Percentiles rank a stretch among this genome's conserved stretches.
phyloP scores from a whole-genome alignment of 2,329 filamentous ascomycete species.

The Coniella lustricola region DNA sequence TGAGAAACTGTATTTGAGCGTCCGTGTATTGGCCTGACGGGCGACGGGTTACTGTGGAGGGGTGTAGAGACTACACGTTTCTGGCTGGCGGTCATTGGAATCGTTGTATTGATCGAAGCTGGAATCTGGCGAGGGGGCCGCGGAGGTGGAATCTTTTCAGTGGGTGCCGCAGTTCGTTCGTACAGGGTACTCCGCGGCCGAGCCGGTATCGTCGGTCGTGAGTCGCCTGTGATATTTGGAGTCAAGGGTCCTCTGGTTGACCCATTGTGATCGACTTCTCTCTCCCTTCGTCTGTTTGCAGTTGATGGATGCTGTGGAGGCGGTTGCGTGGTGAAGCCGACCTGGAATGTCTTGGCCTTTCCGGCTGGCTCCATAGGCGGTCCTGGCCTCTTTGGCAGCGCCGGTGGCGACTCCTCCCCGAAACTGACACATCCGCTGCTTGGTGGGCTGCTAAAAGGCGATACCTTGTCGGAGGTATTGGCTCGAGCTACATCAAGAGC shows the following conservation, averaged over 20 bases:
- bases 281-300: slow-evolving; percentile 36
- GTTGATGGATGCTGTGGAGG: slow-evolving; percentile 44
- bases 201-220: slow-evolving; percentile 41
- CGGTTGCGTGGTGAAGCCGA: slow-evolving; percentile 38
- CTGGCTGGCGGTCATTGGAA: slow-evolving; percentile 19
- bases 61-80: slow-evolving; percentile 42
- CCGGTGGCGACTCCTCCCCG: slow-evolving; percentile 42
- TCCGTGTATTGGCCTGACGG: slow-evolving; percentile 35
- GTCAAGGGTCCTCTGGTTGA: slow-evolving; percentile 29
- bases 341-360: slow-evolving; percentile 28
- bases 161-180: slow-evolving; percentile 22
- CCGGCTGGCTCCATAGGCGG: slow-evolving; percentile 33
- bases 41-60: slow-evolving; percentile 31
- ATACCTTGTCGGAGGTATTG: slow-evolving; percentile 43
- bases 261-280: slow-evolving; percentile 37
- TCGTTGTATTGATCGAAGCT: slow-evolving; percentile 1
- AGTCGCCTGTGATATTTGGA: slow-evolving; percentile 36
- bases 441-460: slow-evolving; percentile 83
- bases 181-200: slow-evolving; percentile 36
- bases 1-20: slow-evolving; percentile 44
- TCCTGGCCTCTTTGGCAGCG: slow-evolving; percentile 43
- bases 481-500: slow-evolving; percentile 27
- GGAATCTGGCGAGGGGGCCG: slow-evolving; percentile 33
- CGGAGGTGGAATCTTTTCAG: slow-evolving; percentile 34
- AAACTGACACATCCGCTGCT: slow-evolving; percentile 55